Percentiles rank a stretch among this genome's conserved stretches.
These are phyloP conservation scores for Umbelopsis isabellina DNA, from an alignment of 192 early-diverging fungal genomes.

Conservation along the genomic window DNA sequence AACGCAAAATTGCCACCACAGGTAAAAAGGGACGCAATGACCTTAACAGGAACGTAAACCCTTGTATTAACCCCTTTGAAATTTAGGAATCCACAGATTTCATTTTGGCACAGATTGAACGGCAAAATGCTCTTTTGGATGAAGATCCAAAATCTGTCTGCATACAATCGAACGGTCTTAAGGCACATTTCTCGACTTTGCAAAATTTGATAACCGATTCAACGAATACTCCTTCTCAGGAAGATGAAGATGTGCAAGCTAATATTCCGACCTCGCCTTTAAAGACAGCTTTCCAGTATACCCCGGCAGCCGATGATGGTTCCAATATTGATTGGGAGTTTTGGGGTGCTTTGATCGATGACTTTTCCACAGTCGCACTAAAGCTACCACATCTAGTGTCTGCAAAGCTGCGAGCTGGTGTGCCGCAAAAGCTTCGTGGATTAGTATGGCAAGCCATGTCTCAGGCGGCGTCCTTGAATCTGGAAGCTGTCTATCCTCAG, in stretches of 20 bases:
- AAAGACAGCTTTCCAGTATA: slow-evolving; percentile 25
- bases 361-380: slow-evolving; percentile 69
- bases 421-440: slow-evolving; percentile 85
- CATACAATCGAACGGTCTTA: slow-evolving; percentile 57
- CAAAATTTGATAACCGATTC: slow-evolving; percentile 49
- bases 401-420: slow-evolving; percentile 70
- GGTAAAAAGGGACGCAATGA: slow-evolving; percentile 26
- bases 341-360: slow-evolving; percentile 78
- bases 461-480: slow-evolving; percentile 74
- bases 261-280: neutral
- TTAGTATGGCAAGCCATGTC: slow-evolving; percentile 91
- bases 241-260: slow-evolving; percentile 20
- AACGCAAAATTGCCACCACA: slow-evolving; percentile 58
- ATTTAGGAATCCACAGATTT: slow-evolving; percentile 55
- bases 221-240: slow-evolving; percentile 14
- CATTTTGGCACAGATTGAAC: slow-evolving; percentile 59
- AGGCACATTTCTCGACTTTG: slow-evolving; percentile 55
- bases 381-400: slow-evolving; percentile 70
- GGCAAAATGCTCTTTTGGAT: slow-evolving; percentile 56
- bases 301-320: slow-evolving; percentile 17
- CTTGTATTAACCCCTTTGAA: neutral
- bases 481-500: slow-evolving; percentile 83
- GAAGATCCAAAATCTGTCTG: slow-evolving; percentile 60
- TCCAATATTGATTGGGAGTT: slow-evolving; percentile 69
- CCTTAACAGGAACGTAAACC: neutral